Evolutionary conservation across 163 green algal genomes (phyloP), one percentile per base, ranked within the genome.

Genomic region (Prototheca wickerhamii): DNA sequence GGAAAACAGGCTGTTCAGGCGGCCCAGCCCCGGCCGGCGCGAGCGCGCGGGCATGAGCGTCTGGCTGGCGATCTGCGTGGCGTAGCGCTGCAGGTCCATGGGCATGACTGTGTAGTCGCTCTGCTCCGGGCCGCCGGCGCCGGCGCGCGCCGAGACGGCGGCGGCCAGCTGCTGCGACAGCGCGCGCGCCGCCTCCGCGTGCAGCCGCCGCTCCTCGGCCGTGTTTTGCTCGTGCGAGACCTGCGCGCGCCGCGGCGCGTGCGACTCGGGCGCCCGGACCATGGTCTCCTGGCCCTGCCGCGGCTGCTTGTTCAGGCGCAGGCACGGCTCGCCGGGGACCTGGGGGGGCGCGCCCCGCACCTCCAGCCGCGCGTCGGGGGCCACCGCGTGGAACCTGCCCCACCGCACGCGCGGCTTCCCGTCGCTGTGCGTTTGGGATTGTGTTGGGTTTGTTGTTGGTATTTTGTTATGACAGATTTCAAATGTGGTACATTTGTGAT

Each of bases 381-480:
- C 43, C 20, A 71, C 26, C 18, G 69, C 67, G 43, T 76, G 70
- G 50, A 79, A 79, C 28, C 56, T 56, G 3, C 61, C 43, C 72
- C 72, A 79, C 23, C 58, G 63, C 30, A 75, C 59, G 3, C 67
- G 59, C 5, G 63, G 65, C 67, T 75, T 75, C 46, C 46, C 29
- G 56, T 79, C 72, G 12, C 56, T 73, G 46, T 15, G 37, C 10
- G 37, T n/a, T 44, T 10, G 37, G 37, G 37, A 44, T 44, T 44
- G 37, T 10, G 37, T n/a, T n/a, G n/a, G 63, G 23, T 28, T 0
- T n/a, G 4, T 17, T 21, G 52, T 12, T 1, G 32, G 25, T 7
- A 34, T 23, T 17, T 40, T 4, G 35, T 6, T 5, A 15, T 15
- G 8, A 21, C 25, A 23, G 18, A 58, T 35, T 29, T 32, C 21